phyloP scores from a whole-genome alignment of 1,139 yeast genomes.

The Pichia sp. region DNA sequence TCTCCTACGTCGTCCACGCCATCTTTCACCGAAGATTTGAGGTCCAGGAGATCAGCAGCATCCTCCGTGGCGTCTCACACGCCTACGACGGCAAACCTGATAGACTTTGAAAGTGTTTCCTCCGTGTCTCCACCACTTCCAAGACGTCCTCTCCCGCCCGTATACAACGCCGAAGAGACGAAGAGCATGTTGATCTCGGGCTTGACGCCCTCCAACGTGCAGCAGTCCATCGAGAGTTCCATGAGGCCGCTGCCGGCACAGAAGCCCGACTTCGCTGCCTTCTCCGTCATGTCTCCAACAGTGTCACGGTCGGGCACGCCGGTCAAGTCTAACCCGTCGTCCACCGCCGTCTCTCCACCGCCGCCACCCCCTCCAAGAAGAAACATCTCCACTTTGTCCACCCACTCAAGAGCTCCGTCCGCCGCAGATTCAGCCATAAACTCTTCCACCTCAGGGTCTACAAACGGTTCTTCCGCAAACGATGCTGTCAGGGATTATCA shows the following conservation, averaged over 20 bases:
- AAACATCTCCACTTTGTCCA: neutral
- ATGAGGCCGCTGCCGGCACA: constrained; percentile 9
- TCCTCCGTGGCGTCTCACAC: constrained; percentile 4
- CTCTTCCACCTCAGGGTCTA: constrained; percentile 3
- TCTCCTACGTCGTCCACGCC: constrained; percentile 19
- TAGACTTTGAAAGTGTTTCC: constrained; percentile 21
- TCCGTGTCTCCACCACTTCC: constrained; percentile 21
- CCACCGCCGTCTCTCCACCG: constrained; percentile 2
- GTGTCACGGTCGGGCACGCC: constrained; percentile 24
- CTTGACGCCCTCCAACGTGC: constrained; percentile 18
- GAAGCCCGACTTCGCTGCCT: constrained; percentile 14
- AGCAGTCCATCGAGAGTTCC: constrained; percentile 16
- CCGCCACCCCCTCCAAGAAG: constrained; percentile 30
- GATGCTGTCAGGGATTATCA: constrained; percentile 1
- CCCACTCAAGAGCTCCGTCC: neutral
- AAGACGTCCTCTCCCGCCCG: constrained; percentile 27
- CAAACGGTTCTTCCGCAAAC: neutral
- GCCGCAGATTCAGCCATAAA: neutral
- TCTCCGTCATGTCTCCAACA: constrained; percentile 31
- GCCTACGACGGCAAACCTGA: constrained; percentile 23
- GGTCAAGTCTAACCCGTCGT: neutral
- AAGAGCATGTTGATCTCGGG: constrained; percentile 25
- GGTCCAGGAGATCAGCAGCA: constrained; percentile 16
- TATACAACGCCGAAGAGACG: constrained; percentile 23
- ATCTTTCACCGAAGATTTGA: constrained; percentile 2